These are phyloP conservation scores for Neonectria ditissima DNA, from an alignment of 2,329 filamentous ascomycete species.

Conservation along the genomic window DNA sequence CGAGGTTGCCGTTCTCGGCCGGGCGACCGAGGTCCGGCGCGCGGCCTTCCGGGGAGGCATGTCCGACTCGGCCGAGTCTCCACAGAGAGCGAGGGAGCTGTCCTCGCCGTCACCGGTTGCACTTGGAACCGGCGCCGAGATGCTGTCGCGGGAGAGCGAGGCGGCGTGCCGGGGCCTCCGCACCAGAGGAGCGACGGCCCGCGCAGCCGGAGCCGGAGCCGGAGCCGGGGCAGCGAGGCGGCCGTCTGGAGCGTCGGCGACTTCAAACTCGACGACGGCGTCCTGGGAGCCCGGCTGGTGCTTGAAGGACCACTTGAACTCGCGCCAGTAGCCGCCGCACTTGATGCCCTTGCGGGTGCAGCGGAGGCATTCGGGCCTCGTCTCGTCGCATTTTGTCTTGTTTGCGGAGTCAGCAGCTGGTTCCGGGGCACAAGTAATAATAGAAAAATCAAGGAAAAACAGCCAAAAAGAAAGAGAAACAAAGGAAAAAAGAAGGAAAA, in stretches of 20 bases:
- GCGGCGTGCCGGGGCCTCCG: not conserved
- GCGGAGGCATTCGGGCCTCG: conserved; percentile 44
- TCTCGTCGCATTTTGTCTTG: conserved; percentile 49
- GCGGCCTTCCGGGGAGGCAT: not conserved
- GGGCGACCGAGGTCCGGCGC: not conserved
- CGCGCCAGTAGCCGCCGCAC: conserved; percentile 46
- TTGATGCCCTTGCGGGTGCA: conserved; percentile 45
- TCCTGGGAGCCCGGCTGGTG: conserved; percentile 46
- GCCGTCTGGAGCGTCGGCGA: not conserved
- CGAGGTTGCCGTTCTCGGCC: conserved; percentile 2
- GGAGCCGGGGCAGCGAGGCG: not conserved
- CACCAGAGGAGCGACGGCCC: not conserved
- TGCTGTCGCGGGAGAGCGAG: not conserved
- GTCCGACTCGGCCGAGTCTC: not conserved
- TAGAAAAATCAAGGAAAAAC: too few species aligned
- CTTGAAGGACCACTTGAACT: conserved; percentile 57
- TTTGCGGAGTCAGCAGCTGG: conserved; percentile 15
- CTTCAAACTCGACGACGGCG: not conserved
- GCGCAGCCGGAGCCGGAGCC: not conserved
- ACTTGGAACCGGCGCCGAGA: conserved; percentile 1
- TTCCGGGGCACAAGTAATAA: too few species aligned
- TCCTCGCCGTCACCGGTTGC: not conserved
- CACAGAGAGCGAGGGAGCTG: not conserved
- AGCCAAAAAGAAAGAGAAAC: too few species aligned
- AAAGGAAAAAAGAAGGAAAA: not conserved